Percentiles rank a stretch among this genome's conserved stretches.
These are phyloP conservation scores for Lactarius deliciosus DNA, from an alignment of 768 basidiomycete genomes.

Conservation along the genomic window DNA sequence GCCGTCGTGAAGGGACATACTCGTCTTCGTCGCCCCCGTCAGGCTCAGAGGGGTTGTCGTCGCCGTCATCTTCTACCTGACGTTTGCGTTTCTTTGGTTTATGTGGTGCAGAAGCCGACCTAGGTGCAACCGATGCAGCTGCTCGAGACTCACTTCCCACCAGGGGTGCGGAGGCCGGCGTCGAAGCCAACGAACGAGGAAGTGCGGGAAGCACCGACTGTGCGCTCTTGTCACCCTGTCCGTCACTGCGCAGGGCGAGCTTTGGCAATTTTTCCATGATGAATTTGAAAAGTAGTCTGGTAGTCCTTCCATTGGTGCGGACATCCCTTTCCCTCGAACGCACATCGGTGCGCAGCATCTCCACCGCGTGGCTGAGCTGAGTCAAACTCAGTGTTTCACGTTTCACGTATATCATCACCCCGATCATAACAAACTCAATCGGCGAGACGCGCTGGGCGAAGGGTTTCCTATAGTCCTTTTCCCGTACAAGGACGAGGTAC, in stretches of 20 bases:
- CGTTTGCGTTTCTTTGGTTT: slow-evolving; percentile 17
- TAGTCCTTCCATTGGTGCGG: slow-evolving; percentile 58
- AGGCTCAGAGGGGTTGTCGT: background rate
- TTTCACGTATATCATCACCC: slow-evolving; percentile 52
- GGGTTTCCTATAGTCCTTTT: slow-evolving; percentile 38
- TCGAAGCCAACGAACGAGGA: background rate
- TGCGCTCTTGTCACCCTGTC: slow-evolving; percentile 28
- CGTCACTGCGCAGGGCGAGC: slow-evolving; percentile 26
- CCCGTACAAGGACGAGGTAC: slow-evolving; percentile 46
- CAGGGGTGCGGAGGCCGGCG: background rate
- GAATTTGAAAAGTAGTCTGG: slow-evolving; percentile 55
- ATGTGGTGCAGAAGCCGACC: background rate
- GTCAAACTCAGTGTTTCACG: slow-evolving; percentile 41
- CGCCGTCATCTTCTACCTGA: background rate
- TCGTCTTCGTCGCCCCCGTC: slow-evolving; percentile 5
- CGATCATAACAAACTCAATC: slow-evolving; percentile 62
- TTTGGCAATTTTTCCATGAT: slow-evolving; percentile 38
- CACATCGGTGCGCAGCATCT: slow-evolving; percentile 55
- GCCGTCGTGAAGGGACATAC: slow-evolving; percentile 3
- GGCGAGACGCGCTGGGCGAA: slow-evolving; percentile 53
- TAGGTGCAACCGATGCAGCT: background rate
- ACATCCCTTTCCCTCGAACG: slow-evolving; percentile 60
- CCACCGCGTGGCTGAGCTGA: slow-evolving; percentile 47
- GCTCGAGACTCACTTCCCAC: background rate
- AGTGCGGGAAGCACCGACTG: slow-evolving; percentile 15